Conservation (phyloP, 1,284 basidiomycete species). For the Mycena sp. region DNA sequence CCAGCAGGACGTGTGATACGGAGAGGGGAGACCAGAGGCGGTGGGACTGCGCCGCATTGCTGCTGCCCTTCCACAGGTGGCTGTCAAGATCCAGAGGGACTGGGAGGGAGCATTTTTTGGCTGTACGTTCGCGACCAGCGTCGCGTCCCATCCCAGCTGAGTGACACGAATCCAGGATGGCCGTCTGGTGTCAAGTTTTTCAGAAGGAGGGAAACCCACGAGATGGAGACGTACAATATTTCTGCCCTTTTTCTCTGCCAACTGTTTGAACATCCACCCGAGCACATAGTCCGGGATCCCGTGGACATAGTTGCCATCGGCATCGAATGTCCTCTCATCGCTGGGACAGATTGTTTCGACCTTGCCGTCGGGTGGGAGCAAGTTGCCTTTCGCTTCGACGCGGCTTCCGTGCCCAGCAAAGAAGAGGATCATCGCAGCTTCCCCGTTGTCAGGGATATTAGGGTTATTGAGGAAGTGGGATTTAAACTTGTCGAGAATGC, state of each 20-base stretch:
- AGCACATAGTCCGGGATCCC: conserved; percentile 44
- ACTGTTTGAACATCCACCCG: conserved; percentile 35
- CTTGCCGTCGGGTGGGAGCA: conserved; percentile 36
- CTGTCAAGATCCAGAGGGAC: conserved; percentile 2
- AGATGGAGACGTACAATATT: conserved; percentile 42
- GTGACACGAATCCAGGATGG: conserved; percentile 51
- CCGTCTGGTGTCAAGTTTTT: conserved; percentile 36
- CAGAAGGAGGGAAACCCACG: neutral
- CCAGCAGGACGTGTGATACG: conserved; percentile 10
- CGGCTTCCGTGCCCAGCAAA: conserved; percentile 50
- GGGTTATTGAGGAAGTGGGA: conserved; percentile 36
- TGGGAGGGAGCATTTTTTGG: neutral
- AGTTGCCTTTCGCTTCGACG: conserved; percentile 39
- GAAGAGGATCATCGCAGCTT: conserved; percentile 46
- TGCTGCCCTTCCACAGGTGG: neutral
- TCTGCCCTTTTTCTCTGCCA: conserved; percentile 44
- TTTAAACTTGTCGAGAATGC: conserved; percentile 42
- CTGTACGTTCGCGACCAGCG: neutral
- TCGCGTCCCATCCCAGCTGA: conserved; percentile 45
- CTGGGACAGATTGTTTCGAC: conserved; percentile 45
- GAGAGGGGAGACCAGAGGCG: conserved; percentile 4
- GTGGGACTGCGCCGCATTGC: neutral
- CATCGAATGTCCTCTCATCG: conserved; percentile 11
- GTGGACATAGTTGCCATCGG: conserved; percentile 21
- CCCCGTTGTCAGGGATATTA: conserved; percentile 33